phyloP scores from a whole-genome alignment of 306 rosid genomes.

The Potentilla sterilis region DNA sequence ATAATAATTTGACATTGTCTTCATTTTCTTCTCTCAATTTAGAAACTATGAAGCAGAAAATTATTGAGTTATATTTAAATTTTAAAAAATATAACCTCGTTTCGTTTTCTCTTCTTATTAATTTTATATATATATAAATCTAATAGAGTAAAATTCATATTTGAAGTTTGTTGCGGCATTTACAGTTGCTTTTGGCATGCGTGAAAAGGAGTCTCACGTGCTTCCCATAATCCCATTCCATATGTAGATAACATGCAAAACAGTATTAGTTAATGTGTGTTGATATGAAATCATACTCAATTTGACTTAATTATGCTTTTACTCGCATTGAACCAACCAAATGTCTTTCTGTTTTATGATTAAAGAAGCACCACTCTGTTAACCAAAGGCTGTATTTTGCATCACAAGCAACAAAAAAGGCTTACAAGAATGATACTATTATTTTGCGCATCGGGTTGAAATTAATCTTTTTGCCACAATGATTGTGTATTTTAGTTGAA shows the following conservation, averaged over 20 bases:
- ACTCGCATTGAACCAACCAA: constrained; percentile 3
- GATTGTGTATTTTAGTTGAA: constrained; percentile 26
- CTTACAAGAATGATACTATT: constrained; percentile 8
- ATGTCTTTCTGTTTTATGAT: constrained; percentile 7
- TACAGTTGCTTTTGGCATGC: constrained; percentile 73
- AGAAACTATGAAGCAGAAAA: too few species aligned
- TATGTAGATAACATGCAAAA: background rate
- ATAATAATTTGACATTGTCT: too few species aligned
- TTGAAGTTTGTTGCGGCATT: constrained; percentile 22
- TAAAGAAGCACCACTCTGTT: constrained; percentile 4
- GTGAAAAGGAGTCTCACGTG: constrained; percentile 81
- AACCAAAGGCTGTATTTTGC: constrained; percentile 28
- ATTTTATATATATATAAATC: too few species aligned
- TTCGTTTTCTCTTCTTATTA: too few species aligned
- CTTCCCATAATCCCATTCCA: constrained; percentile 44
- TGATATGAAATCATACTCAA: constrained; percentile 8
- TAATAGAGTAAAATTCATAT: background rate
- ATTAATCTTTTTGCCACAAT: constrained; percentile 52
- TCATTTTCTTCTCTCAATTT: too few species aligned
- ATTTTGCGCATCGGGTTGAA: constrained; percentile 41
- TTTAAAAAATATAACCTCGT: too few species aligned
- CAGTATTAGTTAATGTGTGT: background rate
- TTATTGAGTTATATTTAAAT: too few species aligned
- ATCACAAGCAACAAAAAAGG: constrained; percentile 41
- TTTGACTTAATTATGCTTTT: constrained; percentile 15